Evolutionary conservation across 768 basidiomycete genomes (phyloP).

Genomic region (Pleurotus cornucopiae): DNA sequence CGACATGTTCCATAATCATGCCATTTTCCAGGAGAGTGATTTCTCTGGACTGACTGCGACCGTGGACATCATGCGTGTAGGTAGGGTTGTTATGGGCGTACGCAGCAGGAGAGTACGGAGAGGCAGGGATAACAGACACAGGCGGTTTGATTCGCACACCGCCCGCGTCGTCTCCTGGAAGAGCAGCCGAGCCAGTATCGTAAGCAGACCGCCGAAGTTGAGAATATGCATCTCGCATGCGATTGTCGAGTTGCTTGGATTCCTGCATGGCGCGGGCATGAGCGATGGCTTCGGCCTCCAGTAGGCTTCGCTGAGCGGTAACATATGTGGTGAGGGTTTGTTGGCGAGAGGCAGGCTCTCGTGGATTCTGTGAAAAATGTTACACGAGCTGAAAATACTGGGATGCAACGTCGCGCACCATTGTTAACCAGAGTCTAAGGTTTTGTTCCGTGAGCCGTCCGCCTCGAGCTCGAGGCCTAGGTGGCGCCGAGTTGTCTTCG

Average conservation of each 20-base stretch:
- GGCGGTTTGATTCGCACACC: constrained; percentile 73
- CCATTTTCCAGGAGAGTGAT: constrained; percentile 83
- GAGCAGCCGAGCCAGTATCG: constrained; percentile 48
- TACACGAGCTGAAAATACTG: constrained; percentile 5
- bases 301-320: constrained; percentile 70
- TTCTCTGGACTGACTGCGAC: constrained; percentile 59
- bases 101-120: constrained; percentile 1
- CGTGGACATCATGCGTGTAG: constrained; percentile 34
- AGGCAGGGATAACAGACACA: neutral
- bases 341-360: constrained; percentile 81
- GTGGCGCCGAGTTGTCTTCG: constrained; percentile 32
- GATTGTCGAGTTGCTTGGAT: constrained; percentile 67
- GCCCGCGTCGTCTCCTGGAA: constrained; percentile 51
- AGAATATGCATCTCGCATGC: constrained; percentile 76
- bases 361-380: constrained; percentile 65
- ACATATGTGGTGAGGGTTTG: constrained; percentile 82
- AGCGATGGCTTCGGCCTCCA: constrained; percentile 80
- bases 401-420: constrained; percentile 45
- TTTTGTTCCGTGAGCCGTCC: constrained; percentile 73
- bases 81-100: constrained; percentile 31
- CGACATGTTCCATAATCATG: constrained; percentile 84
- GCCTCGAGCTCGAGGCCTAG: constrained; percentile 60
- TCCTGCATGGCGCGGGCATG: constrained; percentile 77
- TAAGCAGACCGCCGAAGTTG: constrained; percentile 78
- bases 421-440: constrained; percentile 72